Conservation (phyloP, 306 rosid species). For the Cucumis cinereus region DNA sequence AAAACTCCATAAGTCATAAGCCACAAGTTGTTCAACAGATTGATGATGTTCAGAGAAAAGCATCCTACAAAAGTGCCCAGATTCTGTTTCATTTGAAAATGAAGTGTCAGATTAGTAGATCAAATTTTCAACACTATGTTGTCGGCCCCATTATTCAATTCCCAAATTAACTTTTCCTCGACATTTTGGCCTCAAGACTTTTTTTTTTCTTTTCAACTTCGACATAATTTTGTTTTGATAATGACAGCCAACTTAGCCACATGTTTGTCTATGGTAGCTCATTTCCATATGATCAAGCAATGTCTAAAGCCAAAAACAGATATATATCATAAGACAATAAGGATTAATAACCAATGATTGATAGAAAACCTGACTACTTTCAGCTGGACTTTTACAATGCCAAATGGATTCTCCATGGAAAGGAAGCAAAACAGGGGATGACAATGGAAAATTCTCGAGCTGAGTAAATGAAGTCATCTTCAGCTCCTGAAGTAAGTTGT, state of each 20-base stretch:
- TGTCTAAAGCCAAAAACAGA: not conserved
- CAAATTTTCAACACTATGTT: not conserved
- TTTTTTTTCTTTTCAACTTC: not conserved
- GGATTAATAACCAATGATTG: not conserved
- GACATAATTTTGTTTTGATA: not conserved
- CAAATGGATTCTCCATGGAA: conserved; percentile 54
- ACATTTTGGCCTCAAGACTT: not conserved
- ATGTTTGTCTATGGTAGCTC: not conserved
- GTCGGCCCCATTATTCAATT: not conserved
- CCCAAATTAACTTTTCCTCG: not conserved
- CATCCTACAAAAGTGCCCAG: not conserved
- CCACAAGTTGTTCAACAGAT: not conserved
- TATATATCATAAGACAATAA: not conserved
- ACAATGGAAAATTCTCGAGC: conserved; percentile 33
- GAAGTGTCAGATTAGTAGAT: not conserved
- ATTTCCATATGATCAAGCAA: not conserved
- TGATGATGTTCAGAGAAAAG: not conserved
- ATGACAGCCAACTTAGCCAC: not conserved
- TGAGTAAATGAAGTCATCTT: conserved; percentile 37
- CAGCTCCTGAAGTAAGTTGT: conserved; percentile 19
- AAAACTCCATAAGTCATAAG: not conserved
- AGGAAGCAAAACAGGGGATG: conserved; percentile 39
- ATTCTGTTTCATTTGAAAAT: not conserved
- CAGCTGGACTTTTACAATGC: conserved; percentile 44
- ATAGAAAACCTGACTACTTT: conserved; percentile 59